These are phyloP conservation scores for Tuber aestivum DNA, from an alignment of 495 filamentous ascomycete species.

Conservation along the genomic window DNA sequence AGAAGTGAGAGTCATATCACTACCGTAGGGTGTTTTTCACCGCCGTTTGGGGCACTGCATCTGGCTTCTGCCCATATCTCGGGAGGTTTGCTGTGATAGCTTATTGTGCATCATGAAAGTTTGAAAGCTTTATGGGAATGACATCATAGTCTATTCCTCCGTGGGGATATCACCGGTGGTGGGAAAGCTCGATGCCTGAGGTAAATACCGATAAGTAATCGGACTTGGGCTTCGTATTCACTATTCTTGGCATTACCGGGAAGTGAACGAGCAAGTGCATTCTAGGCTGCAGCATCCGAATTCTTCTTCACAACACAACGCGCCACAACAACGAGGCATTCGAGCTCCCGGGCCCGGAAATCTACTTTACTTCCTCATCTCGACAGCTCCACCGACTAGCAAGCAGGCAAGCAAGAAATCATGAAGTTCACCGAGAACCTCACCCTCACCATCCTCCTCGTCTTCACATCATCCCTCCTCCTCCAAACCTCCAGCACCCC, in stretches of 20 bases:
- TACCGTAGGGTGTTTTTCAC: background rate
- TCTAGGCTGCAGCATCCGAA: background rate
- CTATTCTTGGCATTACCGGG: background rate
- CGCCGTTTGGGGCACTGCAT: background rate
- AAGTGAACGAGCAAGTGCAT: background rate
- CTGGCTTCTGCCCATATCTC: background rate
- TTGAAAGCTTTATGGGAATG: background rate
- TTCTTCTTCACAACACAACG: background rate
- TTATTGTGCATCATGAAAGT: background rate
- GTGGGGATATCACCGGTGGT: background rate
- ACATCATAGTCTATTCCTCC: too few species aligned
- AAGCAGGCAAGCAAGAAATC: background rate
- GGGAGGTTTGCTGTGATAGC: background rate
- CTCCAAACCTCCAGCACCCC: slow-evolving; percentile 17
- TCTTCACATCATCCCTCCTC: background rate
- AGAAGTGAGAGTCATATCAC: background rate
- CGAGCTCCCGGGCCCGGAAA: background rate
- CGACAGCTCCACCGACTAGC: background rate
- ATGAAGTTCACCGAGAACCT: background rate
- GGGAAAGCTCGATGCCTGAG: background rate
- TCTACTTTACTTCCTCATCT: too few species aligned
- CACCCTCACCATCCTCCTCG: background rate
- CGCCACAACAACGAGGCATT: background rate
- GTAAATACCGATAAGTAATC: too few species aligned
- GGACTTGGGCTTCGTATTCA: background rate